Conservation (phyloP, 2,329 filamentous ascomycete genomes). For the Claviceps fusiformis region DNA sequence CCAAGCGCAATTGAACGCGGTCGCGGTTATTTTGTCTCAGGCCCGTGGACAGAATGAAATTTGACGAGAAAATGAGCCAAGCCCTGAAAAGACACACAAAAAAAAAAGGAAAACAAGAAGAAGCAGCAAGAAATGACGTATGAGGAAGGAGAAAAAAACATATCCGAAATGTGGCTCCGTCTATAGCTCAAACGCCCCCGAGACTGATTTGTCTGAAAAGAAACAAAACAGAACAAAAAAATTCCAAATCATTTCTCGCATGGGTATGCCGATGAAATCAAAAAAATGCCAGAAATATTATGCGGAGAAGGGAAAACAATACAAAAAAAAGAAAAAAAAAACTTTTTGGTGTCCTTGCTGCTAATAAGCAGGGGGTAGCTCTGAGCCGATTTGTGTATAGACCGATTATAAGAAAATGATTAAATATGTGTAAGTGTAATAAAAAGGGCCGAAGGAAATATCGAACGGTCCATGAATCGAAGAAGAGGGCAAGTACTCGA, state of each 20-base stretch:
- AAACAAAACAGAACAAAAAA: slow-evolving; percentile 1
- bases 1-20: not conserved
- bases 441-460: slow-evolving; percentile 3
- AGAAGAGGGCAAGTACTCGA: not conserved
- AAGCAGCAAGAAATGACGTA: slow-evolving; percentile 4
- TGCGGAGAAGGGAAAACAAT: not conserved
- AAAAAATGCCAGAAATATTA: not conserved
- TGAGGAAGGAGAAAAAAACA: slow-evolving; percentile 9
- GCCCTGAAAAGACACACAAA: not conserved
- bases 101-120: slow-evolving; percentile 1
- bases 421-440: slow-evolving; percentile 13
- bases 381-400: slow-evolving; percentile 22
- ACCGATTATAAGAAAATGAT: slow-evolving; percentile 10
- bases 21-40: slow-evolving; percentile 4
- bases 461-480: slow-evolving; percentile 4
- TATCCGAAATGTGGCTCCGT: slow-evolving; percentile 12
- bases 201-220: slow-evolving; percentile 9
- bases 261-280: slow-evolving; percentile 3
- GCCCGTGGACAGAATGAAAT: slow-evolving; percentile 6
- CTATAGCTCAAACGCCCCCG: slow-evolving; percentile 21
- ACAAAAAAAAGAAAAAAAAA: slow-evolving; percentile 4
- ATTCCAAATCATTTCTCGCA: slow-evolving; percentile 5
- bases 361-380: slow-evolving; percentile 26
- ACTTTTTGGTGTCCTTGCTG: slow-evolving; percentile 18
- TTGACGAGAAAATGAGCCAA: slow-evolving; percentile 6